These are phyloP conservation scores for Nicotiana tomentosiformis DNA, from an alignment of 257 asterid species.

Conservation along the genomic window DNA sequence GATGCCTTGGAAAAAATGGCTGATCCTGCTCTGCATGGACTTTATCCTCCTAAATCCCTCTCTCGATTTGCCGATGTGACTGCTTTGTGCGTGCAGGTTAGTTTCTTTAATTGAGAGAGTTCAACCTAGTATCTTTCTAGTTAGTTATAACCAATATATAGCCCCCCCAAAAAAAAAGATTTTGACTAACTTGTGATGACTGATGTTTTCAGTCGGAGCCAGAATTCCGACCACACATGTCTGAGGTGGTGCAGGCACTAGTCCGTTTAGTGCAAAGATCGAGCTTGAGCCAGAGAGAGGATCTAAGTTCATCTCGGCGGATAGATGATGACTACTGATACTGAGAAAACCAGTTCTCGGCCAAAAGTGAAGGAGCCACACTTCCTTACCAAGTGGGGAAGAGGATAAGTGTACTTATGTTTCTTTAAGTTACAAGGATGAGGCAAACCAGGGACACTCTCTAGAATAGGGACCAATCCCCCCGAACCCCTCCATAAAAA, in stretches of 20 bases:
- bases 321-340: conserved; percentile 9
- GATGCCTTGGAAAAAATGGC: conserved; percentile 50
- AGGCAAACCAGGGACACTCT: background rate
- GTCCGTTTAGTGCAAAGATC: conserved; percentile 35
- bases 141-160: background rate
- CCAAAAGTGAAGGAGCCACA: background rate
- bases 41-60: conserved; percentile 49
- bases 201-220: conserved; percentile 33
- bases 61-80: conserved; percentile 51
- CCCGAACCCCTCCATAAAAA: background rate
- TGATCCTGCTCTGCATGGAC: conserved; percentile 52
- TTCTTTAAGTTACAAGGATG: background rate
- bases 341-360: background rate
- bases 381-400: background rate
- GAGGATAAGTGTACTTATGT: background rate
- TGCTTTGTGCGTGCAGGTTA: conserved; percentile 48
- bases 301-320: conserved; percentile 22
- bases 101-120: background rate
- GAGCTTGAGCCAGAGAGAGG: conserved; percentile 23
- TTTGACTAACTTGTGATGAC: background rate
- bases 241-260: conserved; percentile 47
- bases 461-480: background rate
- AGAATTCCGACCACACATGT: conserved; percentile 46
- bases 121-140: background rate
- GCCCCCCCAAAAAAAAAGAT: background rate